Evolutionary conservation across 106 monocot genomes (phyloP).

Genomic region (Dioscorea zingiberensis): DNA sequence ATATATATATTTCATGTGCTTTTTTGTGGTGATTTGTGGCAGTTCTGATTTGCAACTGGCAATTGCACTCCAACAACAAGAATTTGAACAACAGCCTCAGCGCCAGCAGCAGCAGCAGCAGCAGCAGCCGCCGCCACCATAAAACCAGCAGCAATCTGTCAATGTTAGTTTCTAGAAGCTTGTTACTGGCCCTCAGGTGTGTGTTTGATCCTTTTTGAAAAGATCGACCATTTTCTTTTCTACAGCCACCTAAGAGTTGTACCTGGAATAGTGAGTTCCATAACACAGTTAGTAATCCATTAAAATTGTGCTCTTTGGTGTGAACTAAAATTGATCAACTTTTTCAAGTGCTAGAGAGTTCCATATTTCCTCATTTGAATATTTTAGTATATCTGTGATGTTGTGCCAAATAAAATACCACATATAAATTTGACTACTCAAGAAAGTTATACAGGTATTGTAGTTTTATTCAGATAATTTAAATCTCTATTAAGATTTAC

Average conservation of each 20-base stretch:
- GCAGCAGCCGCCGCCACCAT: slow-evolving; percentile 32
- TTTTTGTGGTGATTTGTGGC: too few relatives aligned
- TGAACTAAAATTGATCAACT: background rate
- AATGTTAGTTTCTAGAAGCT: slow-evolving; percentile 42
- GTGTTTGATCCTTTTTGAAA: background rate
- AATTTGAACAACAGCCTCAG: slow-evolving; percentile 60
- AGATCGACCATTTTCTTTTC: background rate
- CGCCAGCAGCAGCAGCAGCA: slow-evolving; percentile 18
- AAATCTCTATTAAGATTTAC: too few relatives aligned
- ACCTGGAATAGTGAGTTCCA: background rate
- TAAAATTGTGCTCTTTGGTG: background rate
- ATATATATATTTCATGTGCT: too few relatives aligned
- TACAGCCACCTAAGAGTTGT: background rate
- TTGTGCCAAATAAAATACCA: too few relatives aligned
- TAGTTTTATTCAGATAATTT: too few relatives aligned
- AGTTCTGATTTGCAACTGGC: slow-evolving; percentile 83
- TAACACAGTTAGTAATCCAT: background rate
- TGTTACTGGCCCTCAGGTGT: slow-evolving; percentile 60
- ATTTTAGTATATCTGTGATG: too few relatives aligned
- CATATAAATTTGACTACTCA: too few relatives aligned
- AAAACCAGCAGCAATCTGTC: slow-evolving; percentile 27
- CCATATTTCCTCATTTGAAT: too few relatives aligned
- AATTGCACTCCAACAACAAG: slow-evolving; percentile 79
- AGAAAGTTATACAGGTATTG: too few relatives aligned
- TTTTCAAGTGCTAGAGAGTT: too few relatives aligned